These are phyloP conservation scores for Juncus effusus DNA, from an alignment of 176 grass and related monocot genomes.

Conservation along the genomic window DNA sequence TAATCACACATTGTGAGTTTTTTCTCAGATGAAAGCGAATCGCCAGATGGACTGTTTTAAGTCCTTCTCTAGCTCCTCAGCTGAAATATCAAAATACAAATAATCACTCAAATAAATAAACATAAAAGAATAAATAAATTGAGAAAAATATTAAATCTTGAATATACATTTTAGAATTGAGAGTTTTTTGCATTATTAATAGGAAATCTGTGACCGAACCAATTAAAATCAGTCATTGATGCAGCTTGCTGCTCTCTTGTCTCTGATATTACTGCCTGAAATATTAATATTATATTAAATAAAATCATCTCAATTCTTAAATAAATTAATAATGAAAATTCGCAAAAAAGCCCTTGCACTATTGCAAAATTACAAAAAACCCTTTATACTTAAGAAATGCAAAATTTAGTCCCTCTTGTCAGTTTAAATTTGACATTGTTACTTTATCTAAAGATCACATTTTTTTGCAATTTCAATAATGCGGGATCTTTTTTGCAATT, in stretches of 20 bases:
- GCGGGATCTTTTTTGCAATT: too few relatives aligned
- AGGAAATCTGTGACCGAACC: conserved; percentile 84
- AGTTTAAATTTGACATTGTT: too few relatives aligned
- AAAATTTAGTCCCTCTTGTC: too few relatives aligned
- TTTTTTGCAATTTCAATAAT: too few relatives aligned
- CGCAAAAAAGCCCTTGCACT: too few relatives aligned
- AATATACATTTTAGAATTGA: conserved; percentile 89
- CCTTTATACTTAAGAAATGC: too few relatives aligned
- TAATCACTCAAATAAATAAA: conserved; percentile 11
- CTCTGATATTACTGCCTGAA: conserved; percentile 89
- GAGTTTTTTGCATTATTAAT: conserved; percentile 94
- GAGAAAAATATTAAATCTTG: conserved; percentile 20
- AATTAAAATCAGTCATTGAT: conserved; percentile 89
- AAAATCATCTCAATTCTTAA: conserved; percentile 2
- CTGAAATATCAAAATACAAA: conserved; percentile 35
- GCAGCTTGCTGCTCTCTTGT: conserved; percentile 90
- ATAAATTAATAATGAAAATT: neutral
- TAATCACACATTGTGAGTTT: conserved; percentile 89
- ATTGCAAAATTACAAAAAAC: too few relatives aligned
- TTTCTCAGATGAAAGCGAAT: conserved; percentile 62
- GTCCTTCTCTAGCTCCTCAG: conserved; percentile 95
- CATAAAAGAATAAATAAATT: neutral
- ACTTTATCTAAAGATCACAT: too few relatives aligned
- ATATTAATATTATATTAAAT: conserved; percentile 9
- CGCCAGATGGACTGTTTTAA: conserved; percentile 44